Base-by-base conservation (phyloP, 371 early-diverging fungal species). In the Circinella umbellata region DNA sequence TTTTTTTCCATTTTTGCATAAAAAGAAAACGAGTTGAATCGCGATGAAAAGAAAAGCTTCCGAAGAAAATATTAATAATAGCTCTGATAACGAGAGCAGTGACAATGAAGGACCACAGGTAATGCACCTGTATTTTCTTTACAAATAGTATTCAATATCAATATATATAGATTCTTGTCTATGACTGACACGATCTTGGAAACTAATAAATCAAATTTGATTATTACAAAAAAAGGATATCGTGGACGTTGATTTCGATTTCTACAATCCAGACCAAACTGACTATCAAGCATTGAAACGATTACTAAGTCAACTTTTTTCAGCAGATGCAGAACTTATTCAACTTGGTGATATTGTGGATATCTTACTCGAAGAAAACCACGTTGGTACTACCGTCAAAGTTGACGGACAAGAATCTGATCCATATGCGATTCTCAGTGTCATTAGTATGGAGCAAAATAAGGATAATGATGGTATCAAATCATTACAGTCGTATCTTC, bases 201-300 rank as follows among this genome's bases (percentile, higher is more conserved):
- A 27, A 27, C 27, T 27, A 27, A 27, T 27, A 27, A 27, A 27
- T 27, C 27, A 27, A 27, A 27, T 27, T 27, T 27, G 27, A 27
- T 27, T 27, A 27, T 6, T 2, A 61, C 46, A 46, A 20, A 20
- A 66, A 36, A 66, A 90, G 90, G 93, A 94, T 55, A 88, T 91
- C 49, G 89, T 98, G 37, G 89, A 97, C 68, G 95, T 98, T 14
- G 96, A 97, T 71, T 98, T 98, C 76, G 98, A 97, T 74, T 99
- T 98, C 76, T 95, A 92, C 81, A 94, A 94, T 66, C 93, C 95
- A 18, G 88, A 91, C 67, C 88, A 90, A 60, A 86, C 89, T 27
- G 99, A 99, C 82, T 99, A 91, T 72, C 97, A 97, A 72, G 93
- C 96, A 13, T 80, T 97, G 67, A 98, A 98, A 78, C 89, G 90